These are phyloP conservation scores for Sarcodon aspratus DNA, from an alignment of 768 basidiomycete species.

Conservation along the genomic window DNA sequence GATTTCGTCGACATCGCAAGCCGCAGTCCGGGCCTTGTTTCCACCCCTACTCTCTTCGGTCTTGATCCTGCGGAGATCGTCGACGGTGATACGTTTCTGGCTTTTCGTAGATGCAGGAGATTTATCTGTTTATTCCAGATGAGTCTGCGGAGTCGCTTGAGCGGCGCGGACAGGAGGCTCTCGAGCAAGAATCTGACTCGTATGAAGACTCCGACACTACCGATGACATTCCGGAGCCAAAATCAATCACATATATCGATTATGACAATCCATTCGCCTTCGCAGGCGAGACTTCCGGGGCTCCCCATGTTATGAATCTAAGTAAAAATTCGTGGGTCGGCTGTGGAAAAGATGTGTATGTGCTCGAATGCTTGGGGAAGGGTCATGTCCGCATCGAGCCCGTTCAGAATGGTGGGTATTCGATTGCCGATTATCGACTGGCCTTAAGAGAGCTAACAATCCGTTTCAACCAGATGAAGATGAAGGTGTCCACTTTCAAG, in stretches of 20 bases:
- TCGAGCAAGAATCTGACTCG: slow-evolving; percentile 6
- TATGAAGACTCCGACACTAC: too few species aligned
- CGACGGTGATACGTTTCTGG: slow-evolving; percentile 34
- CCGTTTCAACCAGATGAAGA: slow-evolving; percentile 10
- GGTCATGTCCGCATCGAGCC: slow-evolving; percentile 59
- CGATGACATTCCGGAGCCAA: slow-evolving; percentile 37
- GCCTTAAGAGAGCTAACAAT: too few species aligned
- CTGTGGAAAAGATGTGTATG: slow-evolving; percentile 58
- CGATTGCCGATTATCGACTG: too few species aligned
- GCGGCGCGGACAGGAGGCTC: slow-evolving; percentile 5
- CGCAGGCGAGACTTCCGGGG: slow-evolving; percentile 35
- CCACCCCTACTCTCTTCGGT: slow-evolving; percentile 77
- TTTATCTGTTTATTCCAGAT: not conserved
- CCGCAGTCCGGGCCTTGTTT: slow-evolving; percentile 62
- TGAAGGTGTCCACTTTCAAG: slow-evolving; percentile 28
- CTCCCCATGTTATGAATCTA: slow-evolving; percentile 38
- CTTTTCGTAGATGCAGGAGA: not conserved
- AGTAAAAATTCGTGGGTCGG: slow-evolving; percentile 71
- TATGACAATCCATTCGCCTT: slow-evolving; percentile 65
- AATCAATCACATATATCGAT: slow-evolving; percentile 62
- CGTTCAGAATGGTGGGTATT: slow-evolving; percentile 9
- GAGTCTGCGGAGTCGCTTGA: not conserved
- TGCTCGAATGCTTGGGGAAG: slow-evolving; percentile 64
- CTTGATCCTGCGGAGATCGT: slow-evolving; percentile 60
- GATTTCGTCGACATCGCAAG: slow-evolving; percentile 78